A percentile compares a stretch with the other conserved stretches of the same genome.
These are phyloP conservation scores for Candida nitratophila DNA, from an alignment of 805 yeast species.

Conservation along the genomic window DNA sequence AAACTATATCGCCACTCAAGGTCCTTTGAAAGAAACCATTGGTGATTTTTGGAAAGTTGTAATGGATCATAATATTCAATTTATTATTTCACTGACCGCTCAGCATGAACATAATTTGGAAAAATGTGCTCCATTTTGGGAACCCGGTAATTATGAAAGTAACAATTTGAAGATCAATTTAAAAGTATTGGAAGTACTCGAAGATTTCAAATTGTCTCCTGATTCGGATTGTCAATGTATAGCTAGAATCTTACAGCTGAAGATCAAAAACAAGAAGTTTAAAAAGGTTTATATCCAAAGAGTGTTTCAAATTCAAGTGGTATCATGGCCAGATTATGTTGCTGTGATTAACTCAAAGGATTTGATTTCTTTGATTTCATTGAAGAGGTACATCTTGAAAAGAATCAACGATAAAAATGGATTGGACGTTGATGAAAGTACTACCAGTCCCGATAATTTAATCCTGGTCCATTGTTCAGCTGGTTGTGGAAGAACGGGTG, in stretches of 20 bases:
- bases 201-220: constrained; percentile 18
- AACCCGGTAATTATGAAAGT: constrained; percentile 41
- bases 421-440: neutral
- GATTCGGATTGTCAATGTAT: constrained; percentile 17
- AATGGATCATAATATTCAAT: constrained; percentile 51
- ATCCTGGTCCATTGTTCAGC: constrained; percentile 88
- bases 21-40: constrained; percentile 69
- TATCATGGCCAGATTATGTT: constrained; percentile 82
- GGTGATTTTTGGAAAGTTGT: constrained; percentile 84
- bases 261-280: constrained; percentile 18
- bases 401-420: neutral
- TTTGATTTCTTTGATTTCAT: constrained; percentile 43
- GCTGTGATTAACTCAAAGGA: constrained; percentile 50
- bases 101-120: constrained; percentile 70
- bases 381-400: constrained; percentile 24
- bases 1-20: constrained; percentile 82
- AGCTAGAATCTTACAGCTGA: constrained; percentile 39
- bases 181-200: constrained; percentile 16
- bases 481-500: constrained; percentile 95
- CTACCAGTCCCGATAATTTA: constrained; percentile 29
- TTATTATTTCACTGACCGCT: constrained; percentile 70
- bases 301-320: constrained; percentile 68
- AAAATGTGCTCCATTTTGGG: constrained; percentile 85
- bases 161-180: constrained; percentile 18
- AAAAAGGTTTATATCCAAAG: constrained; percentile 24